Conservation (phyloP, 2,329 filamentous ascomycete species). For the Aspergillus aculeatinus region DNA sequence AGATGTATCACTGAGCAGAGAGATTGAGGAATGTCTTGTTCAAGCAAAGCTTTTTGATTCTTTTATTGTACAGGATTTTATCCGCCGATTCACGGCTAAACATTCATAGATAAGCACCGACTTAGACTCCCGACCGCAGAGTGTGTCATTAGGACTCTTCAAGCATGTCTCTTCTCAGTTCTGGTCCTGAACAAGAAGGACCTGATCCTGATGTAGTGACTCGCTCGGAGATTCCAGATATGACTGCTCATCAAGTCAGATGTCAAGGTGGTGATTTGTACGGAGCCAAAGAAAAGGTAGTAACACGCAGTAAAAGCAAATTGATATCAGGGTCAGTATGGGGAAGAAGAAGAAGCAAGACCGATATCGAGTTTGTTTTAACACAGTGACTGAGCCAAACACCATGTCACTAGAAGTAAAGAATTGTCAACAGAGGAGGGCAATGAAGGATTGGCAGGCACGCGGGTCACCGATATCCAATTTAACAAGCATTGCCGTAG, state of each 20-base stretch:
- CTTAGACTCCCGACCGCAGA: not conserved
- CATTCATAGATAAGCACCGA: not conserved
- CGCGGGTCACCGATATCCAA: too few relatives aligned
- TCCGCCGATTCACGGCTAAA: too few relatives aligned
- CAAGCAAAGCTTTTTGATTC: constrained; percentile 5
- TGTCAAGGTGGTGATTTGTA: not conserved
- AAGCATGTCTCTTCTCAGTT: not conserved
- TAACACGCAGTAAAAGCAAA: too few relatives aligned
- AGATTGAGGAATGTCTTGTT: not conserved
- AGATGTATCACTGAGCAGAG: constrained; percentile 15
- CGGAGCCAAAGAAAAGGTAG: too few relatives aligned
- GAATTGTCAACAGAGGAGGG: too few relatives aligned
- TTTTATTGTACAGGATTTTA: not conserved
- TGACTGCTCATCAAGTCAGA: not conserved
- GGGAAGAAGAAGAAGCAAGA: too few relatives aligned
- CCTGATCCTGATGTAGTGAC: not conserved
- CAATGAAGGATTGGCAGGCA: too few relatives aligned
- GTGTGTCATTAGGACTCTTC: not conserved
- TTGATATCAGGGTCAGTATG: too few relatives aligned
- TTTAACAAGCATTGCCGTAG: too few relatives aligned
- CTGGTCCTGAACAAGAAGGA: not conserved
- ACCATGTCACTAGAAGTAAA: too few relatives aligned
- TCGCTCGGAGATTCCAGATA: not conserved
- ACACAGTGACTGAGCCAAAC: too few relatives aligned
- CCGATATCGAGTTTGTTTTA: too few relatives aligned